These are phyloP conservation scores for Psidium friedrichsthalianum DNA, from an alignment of 345 rosid species.

Conservation along the genomic window DNA sequence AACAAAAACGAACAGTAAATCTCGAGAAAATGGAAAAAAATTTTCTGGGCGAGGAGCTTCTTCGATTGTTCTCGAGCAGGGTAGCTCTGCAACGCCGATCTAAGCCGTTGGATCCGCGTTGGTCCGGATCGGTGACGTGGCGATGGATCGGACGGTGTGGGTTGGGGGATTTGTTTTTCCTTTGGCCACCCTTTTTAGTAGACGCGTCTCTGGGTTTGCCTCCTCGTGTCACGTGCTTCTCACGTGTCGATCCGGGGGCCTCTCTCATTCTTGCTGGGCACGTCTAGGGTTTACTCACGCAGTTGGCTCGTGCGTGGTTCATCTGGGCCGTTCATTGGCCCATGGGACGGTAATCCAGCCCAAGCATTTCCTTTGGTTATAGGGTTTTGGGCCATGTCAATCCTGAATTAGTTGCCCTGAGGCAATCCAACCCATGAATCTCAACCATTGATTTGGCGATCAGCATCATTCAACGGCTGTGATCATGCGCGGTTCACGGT, in stretches of 20 bases:
- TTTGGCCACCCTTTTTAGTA: background rate
- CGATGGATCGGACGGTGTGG: conserved; percentile 1
- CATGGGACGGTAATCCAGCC: background rate
- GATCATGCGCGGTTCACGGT: background rate
- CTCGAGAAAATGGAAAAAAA: conserved; percentile 4
- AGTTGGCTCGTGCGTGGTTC: background rate
- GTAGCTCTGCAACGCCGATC: conserved; percentile 47
- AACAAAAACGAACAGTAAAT: conserved; percentile 2
- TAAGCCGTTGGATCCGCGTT: conserved; percentile 33
- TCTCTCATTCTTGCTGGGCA: background rate
- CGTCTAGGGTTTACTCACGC: background rate
- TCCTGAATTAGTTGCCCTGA: background rate
- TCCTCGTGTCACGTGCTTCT: background rate
- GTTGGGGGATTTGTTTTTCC: background rate
- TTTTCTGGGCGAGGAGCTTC: conserved; percentile 14
- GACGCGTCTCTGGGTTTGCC: background rate
- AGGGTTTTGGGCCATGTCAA: background rate
- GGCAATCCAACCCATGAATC: background rate
- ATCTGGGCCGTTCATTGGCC: background rate
- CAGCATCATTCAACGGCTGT: background rate
- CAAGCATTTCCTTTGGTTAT: background rate
- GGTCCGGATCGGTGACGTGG: conserved; percentile 15
- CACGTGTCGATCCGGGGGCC: background rate
- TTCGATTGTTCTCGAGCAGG: conserved; percentile 1
- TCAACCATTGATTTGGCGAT: background rate